phyloP scores from a whole-genome alignment of 2,329 filamentous ascomycete species.

The Xenosphaeropsis pyriputrescens region DNA sequence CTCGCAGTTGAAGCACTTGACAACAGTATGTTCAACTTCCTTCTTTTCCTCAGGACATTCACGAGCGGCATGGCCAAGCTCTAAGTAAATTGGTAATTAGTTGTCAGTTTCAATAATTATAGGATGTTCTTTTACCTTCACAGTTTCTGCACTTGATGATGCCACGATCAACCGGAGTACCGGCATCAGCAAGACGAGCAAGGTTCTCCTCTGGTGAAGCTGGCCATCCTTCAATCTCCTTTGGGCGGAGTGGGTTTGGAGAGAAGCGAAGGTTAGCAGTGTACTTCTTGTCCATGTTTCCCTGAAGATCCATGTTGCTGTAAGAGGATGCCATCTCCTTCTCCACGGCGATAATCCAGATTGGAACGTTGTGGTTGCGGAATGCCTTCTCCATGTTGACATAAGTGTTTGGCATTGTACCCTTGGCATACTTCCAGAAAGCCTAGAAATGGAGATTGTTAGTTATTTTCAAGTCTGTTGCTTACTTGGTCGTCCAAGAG shows the following conservation, averaged over 20 bases:
- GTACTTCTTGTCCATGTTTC: slow-evolving; percentile 49
- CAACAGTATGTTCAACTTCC: slow-evolving; percentile 29
- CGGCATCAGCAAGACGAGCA: slow-evolving; percentile 48
- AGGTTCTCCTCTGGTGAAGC: slow-evolving; percentile 41
- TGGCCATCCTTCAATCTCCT: slow-evolving; percentile 47
- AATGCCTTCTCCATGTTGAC: slow-evolving; percentile 44
- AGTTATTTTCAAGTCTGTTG: no score
- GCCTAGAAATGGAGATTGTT: slow-evolving; percentile 14
- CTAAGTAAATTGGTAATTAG: slow-evolving; percentile 8
- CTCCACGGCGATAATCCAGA: slow-evolving; percentile 50
- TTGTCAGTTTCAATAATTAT: slow-evolving; percentile 5
- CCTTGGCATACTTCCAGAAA: slow-evolving; percentile 44
- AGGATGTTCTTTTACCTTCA: slow-evolving; percentile 9
- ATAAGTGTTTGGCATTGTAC: slow-evolving; percentile 36
- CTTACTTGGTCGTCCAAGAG: slow-evolving; percentile 1
- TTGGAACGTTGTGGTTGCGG: slow-evolving; percentile 32
- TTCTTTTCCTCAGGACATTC: slow-evolving; percentile 41
- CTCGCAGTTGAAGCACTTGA: slow-evolving; percentile 52
- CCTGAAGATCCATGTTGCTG: slow-evolving; percentile 61
- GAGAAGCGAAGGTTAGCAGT: slow-evolving; percentile 47
- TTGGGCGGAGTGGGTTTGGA: slow-evolving; percentile 38
- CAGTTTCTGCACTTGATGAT: slow-evolving; percentile 49
- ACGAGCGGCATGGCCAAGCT: slow-evolving; percentile 48
- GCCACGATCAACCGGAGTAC: slow-evolving; percentile 44
- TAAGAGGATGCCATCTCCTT: slow-evolving; percentile 38